Evolutionary conservation across 768 basidiomycete genomes (phyloP), one percentile per base, ranked within the genome.

Genomic region (Piloderma croceum): DNA sequence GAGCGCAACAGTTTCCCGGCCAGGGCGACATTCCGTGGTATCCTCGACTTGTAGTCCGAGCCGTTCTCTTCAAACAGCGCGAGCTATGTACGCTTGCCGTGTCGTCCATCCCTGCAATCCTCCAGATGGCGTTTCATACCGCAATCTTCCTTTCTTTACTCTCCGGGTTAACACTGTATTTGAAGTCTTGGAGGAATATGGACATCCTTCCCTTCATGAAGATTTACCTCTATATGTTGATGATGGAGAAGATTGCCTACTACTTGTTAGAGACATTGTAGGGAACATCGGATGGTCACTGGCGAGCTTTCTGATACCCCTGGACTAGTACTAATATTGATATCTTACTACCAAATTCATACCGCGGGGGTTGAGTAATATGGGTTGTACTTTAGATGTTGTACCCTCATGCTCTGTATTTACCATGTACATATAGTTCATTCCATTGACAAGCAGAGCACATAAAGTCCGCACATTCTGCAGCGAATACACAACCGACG

Each of bases 171-270:
- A 75, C 3, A 78, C 83, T 24, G 53, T 78, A 24, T 80, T 78
- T 36, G 76, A 80, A 27, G 77, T 90, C 6, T 59, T 90, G 37
- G 73, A 79, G 47, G 88, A 90, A 57, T 77, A 77, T 0, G 88
- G 88, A 1, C 87, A 89, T 54, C 88, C 88, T 11, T 79, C 79
- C 40, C 70, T 74, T 17, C 85, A 88, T 51, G 70, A 73, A 4
- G 76, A 83, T 49, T 62, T 90, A 31, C 88, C 88, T 3, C 54
- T 90, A 41, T 79, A 81, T 50, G 82, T 89, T 36, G 87, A 90
- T 49, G 87, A 87, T 47, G 71, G 71, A 9, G 75, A 76, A 32
- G 88, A 90, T 50, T 89, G 87, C 61, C 62, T 90, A 46, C 61
- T 90, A 39, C 70, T 90, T 19, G 85, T 81, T 46, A 65, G 85